These are phyloP conservation scores for Mrakia frigida DNA, from an alignment of 768 basidiomycete genomes.

Conservation along the genomic window DNA sequence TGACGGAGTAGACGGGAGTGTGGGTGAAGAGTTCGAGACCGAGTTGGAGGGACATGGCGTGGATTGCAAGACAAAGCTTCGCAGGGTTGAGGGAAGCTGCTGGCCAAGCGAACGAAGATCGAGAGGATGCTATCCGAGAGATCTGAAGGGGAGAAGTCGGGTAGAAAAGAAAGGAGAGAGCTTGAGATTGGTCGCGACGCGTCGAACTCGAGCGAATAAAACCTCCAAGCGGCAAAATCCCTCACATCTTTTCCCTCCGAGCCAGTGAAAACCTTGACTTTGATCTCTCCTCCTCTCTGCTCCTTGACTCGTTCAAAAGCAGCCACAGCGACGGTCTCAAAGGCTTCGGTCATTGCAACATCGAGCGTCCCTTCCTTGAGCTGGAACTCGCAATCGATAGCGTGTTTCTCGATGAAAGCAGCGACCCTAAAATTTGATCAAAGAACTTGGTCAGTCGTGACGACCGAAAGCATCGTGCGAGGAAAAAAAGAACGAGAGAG, in stretches of 20 bases:
- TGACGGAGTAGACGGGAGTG: constrained; percentile 57
- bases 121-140: constrained; percentile 42
- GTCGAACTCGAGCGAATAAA: too few relatives aligned
- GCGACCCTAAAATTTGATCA: constrained; percentile 65
- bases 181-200: background rate
- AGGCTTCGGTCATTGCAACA: constrained; percentile 38
- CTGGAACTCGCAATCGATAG: constrained; percentile 41
- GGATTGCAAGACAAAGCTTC: constrained; percentile 42
- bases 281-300: constrained; percentile 20
- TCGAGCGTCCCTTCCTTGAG: constrained; percentile 37
- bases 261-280: background rate
- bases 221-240: too few relatives aligned
- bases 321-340: constrained; percentile 35
- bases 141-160: constrained; percentile 47
- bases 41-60: constrained; percentile 19
- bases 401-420: constrained; percentile 38
- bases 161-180: constrained; percentile 46
- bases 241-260: constrained; percentile 24
- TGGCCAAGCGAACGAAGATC: background rate
- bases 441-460: constrained; percentile 54
- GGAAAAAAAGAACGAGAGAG: constrained; percentile 47
- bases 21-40: constrained; percentile 57
- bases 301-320: constrained; percentile 33
- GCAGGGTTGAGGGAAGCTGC: constrained; percentile 31
- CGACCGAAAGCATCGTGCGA: background rate